Percentiles rank a stretch among this genome's conserved stretches.
Conservation (phyloP, 192 early-diverging fungal species). For the Coemansia sp. region DNA sequence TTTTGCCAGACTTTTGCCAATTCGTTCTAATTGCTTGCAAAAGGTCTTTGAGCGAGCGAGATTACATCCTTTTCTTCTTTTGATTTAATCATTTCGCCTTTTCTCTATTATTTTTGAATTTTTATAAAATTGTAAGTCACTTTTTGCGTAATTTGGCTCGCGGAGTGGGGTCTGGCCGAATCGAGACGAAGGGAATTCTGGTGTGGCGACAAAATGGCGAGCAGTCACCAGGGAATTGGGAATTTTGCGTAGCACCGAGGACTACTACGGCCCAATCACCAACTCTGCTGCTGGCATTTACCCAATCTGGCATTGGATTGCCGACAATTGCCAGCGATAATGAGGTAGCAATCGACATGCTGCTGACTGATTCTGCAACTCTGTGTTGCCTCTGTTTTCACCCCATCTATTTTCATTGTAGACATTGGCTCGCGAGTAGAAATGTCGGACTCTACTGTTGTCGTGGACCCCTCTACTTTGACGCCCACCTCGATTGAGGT, state of each 20-base stretch:
- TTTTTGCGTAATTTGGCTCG: neutral
- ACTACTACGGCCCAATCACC: neutral
- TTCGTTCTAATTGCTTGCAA: neutral
- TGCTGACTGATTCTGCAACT: neutral
- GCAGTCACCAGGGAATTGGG: neutral
- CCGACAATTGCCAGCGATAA: neutral
- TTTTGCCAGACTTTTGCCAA: neutral
- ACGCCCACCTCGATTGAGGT: slow-evolving; percentile 73
- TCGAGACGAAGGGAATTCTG: neutral
- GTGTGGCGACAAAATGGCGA: neutral
- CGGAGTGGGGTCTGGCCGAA: neutral
- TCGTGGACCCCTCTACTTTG: slow-evolving; percentile 37
- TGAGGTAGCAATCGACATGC: neutral
- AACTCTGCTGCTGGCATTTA: neutral
- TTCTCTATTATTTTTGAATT: neutral
- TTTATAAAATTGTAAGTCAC: neutral
- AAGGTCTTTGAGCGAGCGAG: neutral
- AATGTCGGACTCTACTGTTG: slow-evolving; percentile 24
- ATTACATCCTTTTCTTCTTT: neutral
- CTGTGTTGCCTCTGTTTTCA: neutral
- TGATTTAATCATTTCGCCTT: neutral
- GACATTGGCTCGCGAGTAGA: slow-evolving; percentile 9
- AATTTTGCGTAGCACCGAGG: neutral
- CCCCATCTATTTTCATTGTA: neutral
- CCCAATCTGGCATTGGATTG: neutral